Percentiles rank a stretch among this genome's conserved stretches.
These are phyloP conservation scores for Zymoseptoria tritici DNA, from an alignment of 2,329 filamentous ascomycete genomes.

Conservation along the genomic window DNA sequence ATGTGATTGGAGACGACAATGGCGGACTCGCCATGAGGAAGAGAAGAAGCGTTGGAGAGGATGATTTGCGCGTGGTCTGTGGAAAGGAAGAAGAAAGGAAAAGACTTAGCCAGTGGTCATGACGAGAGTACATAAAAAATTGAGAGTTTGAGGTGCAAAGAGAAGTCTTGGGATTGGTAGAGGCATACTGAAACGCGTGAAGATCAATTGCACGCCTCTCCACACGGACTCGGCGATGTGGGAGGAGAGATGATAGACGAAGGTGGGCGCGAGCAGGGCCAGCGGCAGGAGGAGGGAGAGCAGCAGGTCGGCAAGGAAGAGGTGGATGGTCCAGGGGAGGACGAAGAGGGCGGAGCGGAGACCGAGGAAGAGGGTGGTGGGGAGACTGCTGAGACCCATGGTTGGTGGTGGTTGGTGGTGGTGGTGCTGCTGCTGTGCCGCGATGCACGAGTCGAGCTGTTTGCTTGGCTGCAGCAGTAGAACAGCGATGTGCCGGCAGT, in stretches of 20 bases:
- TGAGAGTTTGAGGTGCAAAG: neutral
- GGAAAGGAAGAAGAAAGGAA: neutral
- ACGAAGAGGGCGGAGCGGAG: slow-evolving; percentile 27
- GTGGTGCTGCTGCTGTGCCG: neutral
- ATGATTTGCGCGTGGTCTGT: slow-evolving; percentile 46
- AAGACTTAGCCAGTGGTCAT: neutral
- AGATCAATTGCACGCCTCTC: slow-evolving; percentile 52
- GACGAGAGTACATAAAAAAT: neutral
- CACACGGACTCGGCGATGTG: slow-evolving; percentile 48
- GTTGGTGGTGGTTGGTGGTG: neutral
- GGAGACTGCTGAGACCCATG: neutral
- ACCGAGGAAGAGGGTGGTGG: slow-evolving; percentile 32
- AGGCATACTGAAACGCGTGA: slow-evolving; percentile 38
- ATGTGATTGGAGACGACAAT: slow-evolving; percentile 56
- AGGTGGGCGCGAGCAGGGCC: slow-evolving; percentile 34
- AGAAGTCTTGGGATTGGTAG: neutral
- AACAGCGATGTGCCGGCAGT: neutral
- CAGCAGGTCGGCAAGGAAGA: slow-evolving; percentile 46
- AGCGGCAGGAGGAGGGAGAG: slow-evolving; percentile 30
- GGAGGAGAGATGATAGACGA: slow-evolving; percentile 50
- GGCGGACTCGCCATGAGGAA: slow-evolving; percentile 50
- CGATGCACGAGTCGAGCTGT: neutral
- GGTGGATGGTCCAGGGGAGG: slow-evolving; percentile 47
- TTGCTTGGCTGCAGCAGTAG: neutral
- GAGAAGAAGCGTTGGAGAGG: slow-evolving; percentile 42